Base-by-base conservation (phyloP, 169 alveolate genomes). In the Plasmodium chabaudi region DNA sequence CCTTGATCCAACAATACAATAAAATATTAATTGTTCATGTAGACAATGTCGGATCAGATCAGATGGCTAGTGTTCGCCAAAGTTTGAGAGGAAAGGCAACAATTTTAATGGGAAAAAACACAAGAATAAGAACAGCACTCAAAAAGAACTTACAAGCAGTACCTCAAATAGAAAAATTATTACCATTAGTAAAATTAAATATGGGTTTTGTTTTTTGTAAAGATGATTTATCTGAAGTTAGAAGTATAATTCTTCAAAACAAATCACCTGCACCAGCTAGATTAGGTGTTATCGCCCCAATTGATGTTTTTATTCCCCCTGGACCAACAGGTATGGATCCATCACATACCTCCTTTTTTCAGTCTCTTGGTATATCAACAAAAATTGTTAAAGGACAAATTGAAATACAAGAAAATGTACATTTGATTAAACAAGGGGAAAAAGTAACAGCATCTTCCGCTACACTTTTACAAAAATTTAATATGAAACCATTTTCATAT, bases 271-370 rank as follows among this genome's bases (percentile, higher is more conserved):
- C 99, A 46, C 99, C 99, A 42, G 99, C 99, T 57, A 95, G 98
- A 91, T 99, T 97, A 72, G 99, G 99, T 87, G 98, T 97, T 73
- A 88, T 98, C 56, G 99, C 99, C 53, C 99, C 99, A 2, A 94
- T 95, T 84, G 99, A 98, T 92, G 99, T 98, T 71, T 95, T 95
- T 94, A 98, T 99, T 72, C 99, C 99, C 10, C 98, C 99, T 53
- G 99, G 99, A 9, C 98, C 99, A 34, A 98, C 99, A 39, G 99
- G 99, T 73, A 95, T 99, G 97, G 99, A 99, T 91, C 99, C 99
- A 42, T 97, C 99, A 27, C 99, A 98, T 94, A 99, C 99, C 39
- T 95, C 98, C 65, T 99, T 98, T 98, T 99, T 99, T 99, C 99
- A 99, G 93, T 99, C 99, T 47, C 95, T 99, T 88, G 98, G 99